Conservation (phyloP, 495 filamentous ascomycete species). For the Hypoxylon cercidicola region DNA sequence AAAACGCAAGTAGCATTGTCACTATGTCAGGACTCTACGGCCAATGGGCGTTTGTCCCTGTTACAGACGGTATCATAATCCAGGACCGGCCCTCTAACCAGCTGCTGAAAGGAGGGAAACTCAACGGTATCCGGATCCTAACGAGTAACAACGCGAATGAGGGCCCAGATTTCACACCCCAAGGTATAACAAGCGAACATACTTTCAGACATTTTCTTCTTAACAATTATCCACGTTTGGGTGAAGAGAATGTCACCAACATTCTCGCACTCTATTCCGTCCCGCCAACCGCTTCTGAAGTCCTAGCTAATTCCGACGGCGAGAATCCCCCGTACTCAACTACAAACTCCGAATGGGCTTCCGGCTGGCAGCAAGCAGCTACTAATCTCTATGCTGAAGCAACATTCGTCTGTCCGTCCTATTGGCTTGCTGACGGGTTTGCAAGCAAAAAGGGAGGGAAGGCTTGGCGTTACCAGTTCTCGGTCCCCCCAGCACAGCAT, state of each 20-base stretch:
- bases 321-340: slow-evolving; percentile 46
- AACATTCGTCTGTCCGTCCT: slow-evolving; percentile 68
- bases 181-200: slow-evolving; percentile 58
- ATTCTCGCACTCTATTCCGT: slow-evolving; percentile 58
- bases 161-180: slow-evolving; percentile 58
- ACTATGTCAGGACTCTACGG: slow-evolving; percentile 55
- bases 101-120: slow-evolving; percentile 56
- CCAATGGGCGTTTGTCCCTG: slow-evolving; percentile 58
- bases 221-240: slow-evolving; percentile 61
- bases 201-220: slow-evolving; percentile 58
- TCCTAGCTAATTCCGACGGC: slow-evolving; percentile 43
- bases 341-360: slow-evolving; percentile 40
- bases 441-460: slow-evolving; percentile 38
- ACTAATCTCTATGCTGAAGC: slow-evolving; percentile 68
- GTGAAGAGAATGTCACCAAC: slow-evolving; percentile 53
- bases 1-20: slow-evolving; percentile 64
- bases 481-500: slow-evolving; percentile 64
- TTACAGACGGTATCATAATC: slow-evolving; percentile 48
- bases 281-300: slow-evolving; percentile 37
- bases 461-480: slow-evolving; percentile 70
- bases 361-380: slow-evolving; percentile 47
- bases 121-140: slow-evolving; percentile 48
- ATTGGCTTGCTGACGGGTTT: slow-evolving; percentile 69
- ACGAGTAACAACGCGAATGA: slow-evolving; percentile 43
- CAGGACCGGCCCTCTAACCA: slow-evolving; percentile 49